phyloP scores from a whole-genome alignment of 805 yeast genomes.

The Yarrowia hollandica region DNA sequence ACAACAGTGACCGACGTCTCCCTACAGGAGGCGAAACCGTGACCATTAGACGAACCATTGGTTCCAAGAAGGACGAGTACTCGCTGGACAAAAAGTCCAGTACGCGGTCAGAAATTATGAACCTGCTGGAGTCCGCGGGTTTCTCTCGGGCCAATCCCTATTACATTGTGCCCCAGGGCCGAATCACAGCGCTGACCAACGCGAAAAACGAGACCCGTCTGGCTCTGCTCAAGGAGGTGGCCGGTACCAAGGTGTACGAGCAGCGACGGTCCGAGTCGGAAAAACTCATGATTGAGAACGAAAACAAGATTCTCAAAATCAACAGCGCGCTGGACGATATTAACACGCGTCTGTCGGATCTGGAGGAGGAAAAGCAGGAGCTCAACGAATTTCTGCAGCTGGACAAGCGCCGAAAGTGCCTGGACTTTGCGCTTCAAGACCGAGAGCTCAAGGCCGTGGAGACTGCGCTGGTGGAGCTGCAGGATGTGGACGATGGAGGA shows the following conservation, averaged over 20 bases:
- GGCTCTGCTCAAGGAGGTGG: slow-evolving; percentile 79
- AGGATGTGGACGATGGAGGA: slow-evolving; percentile 44
- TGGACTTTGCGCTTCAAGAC: slow-evolving; percentile 74
- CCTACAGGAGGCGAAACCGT: slow-evolving; percentile 70
- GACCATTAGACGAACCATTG: slow-evolving; percentile 80
- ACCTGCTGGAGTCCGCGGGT: slow-evolving; percentile 85
- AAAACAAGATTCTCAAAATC: slow-evolving; percentile 66
- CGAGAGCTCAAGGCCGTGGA: slow-evolving; percentile 68
- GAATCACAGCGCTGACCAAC: slow-evolving; percentile 82
- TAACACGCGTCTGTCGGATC: slow-evolving; percentile 69
- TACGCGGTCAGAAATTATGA: slow-evolving; percentile 76
- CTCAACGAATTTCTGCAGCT: slow-evolving; percentile 65
- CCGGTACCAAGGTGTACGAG: slow-evolving; percentile 93
- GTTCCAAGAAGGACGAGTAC: slow-evolving; percentile 90
- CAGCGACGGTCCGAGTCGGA: slow-evolving; percentile 71
- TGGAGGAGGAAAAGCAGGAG: slow-evolving; percentile 78
- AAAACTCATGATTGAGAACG: slow-evolving; percentile 75
- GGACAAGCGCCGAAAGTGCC: slow-evolving; percentile 65
- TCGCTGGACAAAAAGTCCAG: slow-evolving; percentile 78
- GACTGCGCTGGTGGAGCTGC: slow-evolving; percentile 60
- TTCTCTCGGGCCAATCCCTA: slow-evolving; percentile 88
- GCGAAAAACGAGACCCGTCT: slow-evolving; percentile 85
- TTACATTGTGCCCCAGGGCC: slow-evolving; percentile 96
- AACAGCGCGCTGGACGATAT: slow-evolving; percentile 71
- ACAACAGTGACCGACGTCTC: slow-evolving; percentile 73